These are phyloP conservation scores for Colletotrichum godetiae DNA, from an alignment of 2,329 filamentous ascomycete genomes.

Conservation along the genomic window DNA sequence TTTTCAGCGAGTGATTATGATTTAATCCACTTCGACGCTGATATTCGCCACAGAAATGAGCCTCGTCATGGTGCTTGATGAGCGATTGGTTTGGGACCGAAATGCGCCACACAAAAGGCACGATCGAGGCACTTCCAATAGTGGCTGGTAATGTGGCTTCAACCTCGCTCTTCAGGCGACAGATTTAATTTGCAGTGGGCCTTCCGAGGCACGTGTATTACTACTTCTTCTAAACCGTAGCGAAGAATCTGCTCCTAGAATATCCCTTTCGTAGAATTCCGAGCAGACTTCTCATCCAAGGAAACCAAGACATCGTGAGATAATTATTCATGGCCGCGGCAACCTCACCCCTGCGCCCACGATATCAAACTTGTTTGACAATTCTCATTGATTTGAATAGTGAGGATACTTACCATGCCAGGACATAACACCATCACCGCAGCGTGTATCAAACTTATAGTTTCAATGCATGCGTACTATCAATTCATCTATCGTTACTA, in stretches of 20 bases:
- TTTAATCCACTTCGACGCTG: background rate
- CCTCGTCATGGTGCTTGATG: background rate
- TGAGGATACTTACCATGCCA: too few relatives aligned
- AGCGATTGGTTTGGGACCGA: background rate
- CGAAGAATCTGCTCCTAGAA: background rate
- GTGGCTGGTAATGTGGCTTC: background rate
- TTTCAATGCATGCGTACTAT: too few relatives aligned
- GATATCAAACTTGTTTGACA: too few relatives aligned
- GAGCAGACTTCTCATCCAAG: too few relatives aligned
- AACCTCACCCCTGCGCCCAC: too few relatives aligned
- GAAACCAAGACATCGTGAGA: too few relatives aligned
- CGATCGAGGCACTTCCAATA: background rate
- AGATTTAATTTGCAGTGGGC: background rate
- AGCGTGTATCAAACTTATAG: too few relatives aligned
- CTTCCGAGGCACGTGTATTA: background rate
- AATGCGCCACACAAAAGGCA: background rate
- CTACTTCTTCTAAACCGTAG: background rate
- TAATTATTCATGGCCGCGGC: too few relatives aligned
- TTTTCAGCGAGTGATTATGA: background rate
- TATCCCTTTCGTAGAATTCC: background rate
- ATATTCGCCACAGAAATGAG: background rate
- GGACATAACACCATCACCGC: too few relatives aligned
- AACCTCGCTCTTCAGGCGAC: background rate
- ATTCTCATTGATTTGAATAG: too few relatives aligned
- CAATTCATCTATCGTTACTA: too few relatives aligned